Percentiles rank a stretch among this genome's conserved stretches.
Conservation (phyloP, 2,329 filamentous ascomycete genomes). For the Polytolypa hystricis region DNA sequence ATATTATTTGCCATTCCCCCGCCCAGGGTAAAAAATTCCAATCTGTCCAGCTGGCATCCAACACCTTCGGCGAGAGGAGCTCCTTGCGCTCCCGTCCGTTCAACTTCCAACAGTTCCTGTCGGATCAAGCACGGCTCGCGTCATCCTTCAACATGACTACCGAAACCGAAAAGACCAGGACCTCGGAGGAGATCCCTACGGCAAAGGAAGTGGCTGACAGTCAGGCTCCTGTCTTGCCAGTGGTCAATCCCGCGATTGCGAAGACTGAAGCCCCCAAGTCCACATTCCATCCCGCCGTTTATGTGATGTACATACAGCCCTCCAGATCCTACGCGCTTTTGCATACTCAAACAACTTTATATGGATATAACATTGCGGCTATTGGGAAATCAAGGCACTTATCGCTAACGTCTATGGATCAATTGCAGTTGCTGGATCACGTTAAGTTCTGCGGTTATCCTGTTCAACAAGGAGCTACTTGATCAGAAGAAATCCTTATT, state of each 20-base stretch:
- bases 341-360: too few species aligned
- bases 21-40: too few species aligned
- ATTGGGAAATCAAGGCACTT: not conserved
- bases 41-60: conserved; percentile 30
- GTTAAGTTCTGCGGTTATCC: conserved; percentile 84
- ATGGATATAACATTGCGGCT: too few species aligned
- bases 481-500: conserved; percentile 61
- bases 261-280: conserved; percentile 57
- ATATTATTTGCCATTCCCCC: conserved; percentile 12
- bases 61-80: conserved; percentile 32
- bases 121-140: conserved; percentile 35
- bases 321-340: too few species aligned
- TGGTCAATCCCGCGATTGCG: conserved; percentile 63
- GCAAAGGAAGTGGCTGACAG: conserved; percentile 42
- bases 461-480: conserved; percentile 99
- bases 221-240: conserved; percentile 53
- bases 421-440: conserved; percentile 70
- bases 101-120: conserved; percentile 37
- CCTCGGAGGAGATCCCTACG: conserved; percentile 57
- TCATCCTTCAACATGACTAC: conserved; percentile 41
- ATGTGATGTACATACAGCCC: conserved; percentile 50
- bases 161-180: conserved; percentile 70
- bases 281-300: conserved; percentile 68
- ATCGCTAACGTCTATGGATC: conserved; percentile 1
- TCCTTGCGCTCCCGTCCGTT: conserved; percentile 34